phyloP scores from a whole-genome alignment of 1,284 basidiomycete species.

The Flammula alnicola region DNA sequence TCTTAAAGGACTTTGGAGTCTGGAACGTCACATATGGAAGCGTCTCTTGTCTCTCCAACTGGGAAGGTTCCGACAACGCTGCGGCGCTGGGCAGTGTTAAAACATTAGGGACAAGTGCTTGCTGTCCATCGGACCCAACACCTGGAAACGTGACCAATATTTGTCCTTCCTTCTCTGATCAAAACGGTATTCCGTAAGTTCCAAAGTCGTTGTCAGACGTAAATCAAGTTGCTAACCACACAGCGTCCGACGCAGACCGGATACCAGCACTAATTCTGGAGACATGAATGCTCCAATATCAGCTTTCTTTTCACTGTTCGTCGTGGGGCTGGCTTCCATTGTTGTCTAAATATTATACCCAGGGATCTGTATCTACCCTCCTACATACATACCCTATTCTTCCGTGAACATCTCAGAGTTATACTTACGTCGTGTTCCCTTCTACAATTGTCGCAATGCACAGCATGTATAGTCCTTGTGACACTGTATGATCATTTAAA shows the following conservation, averaged over 20 bases:
- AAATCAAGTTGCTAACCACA: not conserved
- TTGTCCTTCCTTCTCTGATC: conserved; percentile 75
- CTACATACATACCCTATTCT: not conserved
- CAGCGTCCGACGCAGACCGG: conserved; percentile 47
- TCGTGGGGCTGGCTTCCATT: conserved; percentile 13
- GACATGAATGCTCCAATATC: conserved; percentile 1
- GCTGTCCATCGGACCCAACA: conserved; percentile 71
- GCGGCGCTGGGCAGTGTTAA: conserved; percentile 68
- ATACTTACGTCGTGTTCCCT: too few species aligned
- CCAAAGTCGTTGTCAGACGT: conserved; percentile 2
- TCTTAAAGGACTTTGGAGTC: conserved; percentile 73
- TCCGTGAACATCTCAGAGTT: too few species aligned
- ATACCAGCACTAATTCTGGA: conserved; percentile 43
- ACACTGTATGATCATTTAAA: too few species aligned
- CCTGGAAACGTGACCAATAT: conserved; percentile 56
- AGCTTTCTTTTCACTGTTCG: conserved; percentile 11
- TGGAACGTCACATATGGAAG: conserved; percentile 76
- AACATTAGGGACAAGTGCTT: conserved; percentile 56
- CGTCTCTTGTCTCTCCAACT: conserved; percentile 60
- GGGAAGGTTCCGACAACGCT: conserved; percentile 64
- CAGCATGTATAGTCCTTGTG: too few species aligned
- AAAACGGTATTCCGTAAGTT: conserved; percentile 68
- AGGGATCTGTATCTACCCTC: not conserved
- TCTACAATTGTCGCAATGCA: too few species aligned
- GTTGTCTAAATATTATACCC: conserved; percentile 11